These are phyloP conservation scores for Arthrobotrys sphaeroides DNA, from an alignment of 2,329 filamentous ascomycete species.

Conservation along the genomic window DNA sequence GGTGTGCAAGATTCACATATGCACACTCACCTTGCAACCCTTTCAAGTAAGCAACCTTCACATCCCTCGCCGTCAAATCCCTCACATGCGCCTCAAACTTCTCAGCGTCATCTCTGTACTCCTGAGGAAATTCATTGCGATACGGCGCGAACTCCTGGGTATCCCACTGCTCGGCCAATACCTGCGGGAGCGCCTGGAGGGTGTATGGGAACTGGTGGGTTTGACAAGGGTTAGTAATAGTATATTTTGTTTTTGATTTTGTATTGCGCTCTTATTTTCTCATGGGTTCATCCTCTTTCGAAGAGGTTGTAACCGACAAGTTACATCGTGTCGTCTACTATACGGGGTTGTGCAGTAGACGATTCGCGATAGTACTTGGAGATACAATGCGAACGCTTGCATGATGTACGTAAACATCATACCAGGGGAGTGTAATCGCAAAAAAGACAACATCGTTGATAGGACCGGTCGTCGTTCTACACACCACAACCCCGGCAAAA, in stretches of 20 bases:
- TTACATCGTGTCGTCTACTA: not conserved
- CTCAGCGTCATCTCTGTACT: slow-evolving; percentile 69
- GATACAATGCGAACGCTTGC: slow-evolving; percentile 14
- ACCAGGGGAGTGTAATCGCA: not conserved
- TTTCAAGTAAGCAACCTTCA: slow-evolving; percentile 81
- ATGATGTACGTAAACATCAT: slow-evolving; percentile 10
- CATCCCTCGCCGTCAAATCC: slow-evolving; percentile 75
- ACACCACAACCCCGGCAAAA: slow-evolving; percentile 20
- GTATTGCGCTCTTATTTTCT: slow-evolving; percentile 11
- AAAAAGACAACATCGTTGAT: not conserved
- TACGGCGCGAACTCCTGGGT: slow-evolving; percentile 72
- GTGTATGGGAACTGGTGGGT: slow-evolving; percentile 78
- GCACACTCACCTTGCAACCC: slow-evolving; percentile 70
- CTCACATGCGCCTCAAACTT: slow-evolving; percentile 73
- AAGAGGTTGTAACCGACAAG: not conserved
- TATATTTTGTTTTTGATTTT: not conserved
- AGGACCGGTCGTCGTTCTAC: no score
- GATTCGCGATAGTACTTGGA: slow-evolving; percentile 3
- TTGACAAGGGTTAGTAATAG: slow-evolving; percentile 51
- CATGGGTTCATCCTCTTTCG: not conserved
- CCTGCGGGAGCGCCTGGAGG: slow-evolving; percentile 71
- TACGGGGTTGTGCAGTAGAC: not conserved
- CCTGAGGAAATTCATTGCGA: slow-evolving; percentile 74
- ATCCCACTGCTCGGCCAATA: slow-evolving; percentile 75
- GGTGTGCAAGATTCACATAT: not conserved